Base-by-base conservation (phyloP, 2,329 filamentous ascomycete species). In the Colletotrichum musicola region DNA sequence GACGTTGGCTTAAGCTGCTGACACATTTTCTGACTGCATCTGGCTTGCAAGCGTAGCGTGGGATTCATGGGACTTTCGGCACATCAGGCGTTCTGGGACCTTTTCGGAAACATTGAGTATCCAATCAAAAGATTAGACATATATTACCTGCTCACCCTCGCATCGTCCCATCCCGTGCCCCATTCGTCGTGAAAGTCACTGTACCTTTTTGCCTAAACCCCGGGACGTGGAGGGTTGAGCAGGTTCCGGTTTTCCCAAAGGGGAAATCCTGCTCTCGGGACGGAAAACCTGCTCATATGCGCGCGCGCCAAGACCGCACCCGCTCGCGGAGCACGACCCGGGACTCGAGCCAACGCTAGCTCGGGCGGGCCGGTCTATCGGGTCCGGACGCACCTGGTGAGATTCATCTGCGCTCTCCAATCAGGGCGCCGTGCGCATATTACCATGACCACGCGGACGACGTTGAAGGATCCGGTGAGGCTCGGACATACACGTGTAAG, bases 221-320 rank as follows among this genome's bases (percentile, higher is more conserved):
- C 30, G 47, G 35, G 9, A 38, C 27, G 55, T 54, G 60, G 62
- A 68, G 65, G 40, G 55, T 54, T 65, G 62, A 68, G 65, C 65
- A 68, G 57, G 49, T 60, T 65, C 59, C 49, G 47, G 7, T 35
- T 54, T 54, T 56, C 62, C 62, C 38, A 55, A 47, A 38, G 4
- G 2, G 55, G 55, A 38, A 68, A 65, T 65, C 13, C 14, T 50
- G 49, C 7, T 54, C 50, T 46, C 1, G 3, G 22, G 49, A 20
- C 18, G 1, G 18, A 35, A 62, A 62, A 62, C 59, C 22, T 62
- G 59, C 65, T 68, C 65, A 68, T 60, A 65, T 30, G 54, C 49
- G 61, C 65, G 62, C 65, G 62, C 65, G 62, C 65, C 65, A 64
- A 68, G 65, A 14, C 40, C 40, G 16, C 12, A 62, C 13, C 40